Base-by-base conservation (phyloP, 371 early-diverging fungal genomes). In the Mucor sp. region DNA sequence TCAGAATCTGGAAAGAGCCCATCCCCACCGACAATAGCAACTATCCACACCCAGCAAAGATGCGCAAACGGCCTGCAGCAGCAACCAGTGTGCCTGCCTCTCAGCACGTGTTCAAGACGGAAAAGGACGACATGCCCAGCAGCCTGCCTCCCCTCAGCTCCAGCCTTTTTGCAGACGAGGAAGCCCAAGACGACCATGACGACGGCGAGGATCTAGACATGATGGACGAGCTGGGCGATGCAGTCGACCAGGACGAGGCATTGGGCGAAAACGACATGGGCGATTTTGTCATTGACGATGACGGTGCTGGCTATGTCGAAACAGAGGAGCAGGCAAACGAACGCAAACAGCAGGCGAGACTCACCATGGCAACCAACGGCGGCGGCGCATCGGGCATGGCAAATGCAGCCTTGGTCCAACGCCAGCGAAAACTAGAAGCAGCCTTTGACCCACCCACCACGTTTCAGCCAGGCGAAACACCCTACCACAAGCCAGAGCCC, bases 401-500 rank as follows among this genome's bases (percentile, higher is more conserved):
- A 6, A 37, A 35, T 39, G n/a, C 21, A 11, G 30, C n/a, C 14
- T 4, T 57, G 1, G 63, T 66, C 25, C 44, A 59, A 37, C 44
- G 58, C 48, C 67, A 55, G 33, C 50, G 23, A 2, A 67, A 67
- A 33, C 7, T 67, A 33, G 58, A 67, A 21, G 3, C 32, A 37
- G 74, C 59, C 12, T 66, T 72, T 55, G 73, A 74, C 44, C 73
- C 66, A 12, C 75, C 74, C 44, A 67, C 59, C 7, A 61, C 85
- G 3, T 86, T 89, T 61, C 91, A 91, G 69, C 85, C 89, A 27
- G 89, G 87, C 1, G 77, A 89, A 11, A 87, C 85, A 19, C 71
- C 76, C 15, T 80, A 72, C 28, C 68, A 72, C 47, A 43, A 74
- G 65, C 66, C 68, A 53, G 62, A 71, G 28, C 28, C 21, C 6